A percentile compares a stretch with the other conserved stretches of the same genome.
These are phyloP conservation scores for Candida succiphila DNA, from an alignment of 805 yeast genomes.

Conservation along the genomic window DNA sequence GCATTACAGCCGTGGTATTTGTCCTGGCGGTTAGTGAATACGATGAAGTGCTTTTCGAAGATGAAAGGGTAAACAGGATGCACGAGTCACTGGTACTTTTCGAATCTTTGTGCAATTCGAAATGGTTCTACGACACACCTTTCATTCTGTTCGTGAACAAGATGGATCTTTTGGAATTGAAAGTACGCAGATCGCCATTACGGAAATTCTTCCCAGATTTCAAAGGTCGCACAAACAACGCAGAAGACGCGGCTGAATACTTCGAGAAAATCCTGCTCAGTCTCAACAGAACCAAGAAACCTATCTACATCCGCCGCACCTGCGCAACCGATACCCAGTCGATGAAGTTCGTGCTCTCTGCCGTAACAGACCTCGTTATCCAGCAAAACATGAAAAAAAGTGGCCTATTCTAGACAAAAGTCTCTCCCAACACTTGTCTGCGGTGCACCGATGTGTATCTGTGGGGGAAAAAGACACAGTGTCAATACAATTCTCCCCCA, in stretches of 20 bases:
- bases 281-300: conserved; percentile 53
- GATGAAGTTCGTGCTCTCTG: conserved; percentile 84
- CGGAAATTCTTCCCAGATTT: conserved; percentile 71
- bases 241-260: conserved; percentile 57
- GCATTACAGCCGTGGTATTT: conserved; percentile 78
- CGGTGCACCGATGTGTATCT: too few relatives aligned
- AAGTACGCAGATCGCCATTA: conserved; percentile 58
- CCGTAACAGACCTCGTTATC: conserved; percentile 86
- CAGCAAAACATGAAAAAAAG: conserved; percentile 73
- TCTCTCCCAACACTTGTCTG: too few relatives aligned
- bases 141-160: conserved; percentile 86
- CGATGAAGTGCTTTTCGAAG: conserved; percentile 88
- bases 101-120: conserved; percentile 73
- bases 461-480: too few relatives aligned
- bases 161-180: conserved; percentile 68
- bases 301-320: conserved; percentile 85
- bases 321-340: conserved; percentile 90
- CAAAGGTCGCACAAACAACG: conserved; percentile 52
- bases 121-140: conserved; percentile 80
- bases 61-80: conserved; percentile 81
- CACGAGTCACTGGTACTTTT: conserved; percentile 81
- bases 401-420: conserved; percentile 47
- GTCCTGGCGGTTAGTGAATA: conserved; percentile 88
- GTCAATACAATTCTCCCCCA: too few relatives aligned
- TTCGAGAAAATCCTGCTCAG: conserved; percentile 60